These are phyloP conservation scores for Pleurotus giganteus DNA, from an alignment of 768 basidiomycete genomes.

Conservation along the genomic window DNA sequence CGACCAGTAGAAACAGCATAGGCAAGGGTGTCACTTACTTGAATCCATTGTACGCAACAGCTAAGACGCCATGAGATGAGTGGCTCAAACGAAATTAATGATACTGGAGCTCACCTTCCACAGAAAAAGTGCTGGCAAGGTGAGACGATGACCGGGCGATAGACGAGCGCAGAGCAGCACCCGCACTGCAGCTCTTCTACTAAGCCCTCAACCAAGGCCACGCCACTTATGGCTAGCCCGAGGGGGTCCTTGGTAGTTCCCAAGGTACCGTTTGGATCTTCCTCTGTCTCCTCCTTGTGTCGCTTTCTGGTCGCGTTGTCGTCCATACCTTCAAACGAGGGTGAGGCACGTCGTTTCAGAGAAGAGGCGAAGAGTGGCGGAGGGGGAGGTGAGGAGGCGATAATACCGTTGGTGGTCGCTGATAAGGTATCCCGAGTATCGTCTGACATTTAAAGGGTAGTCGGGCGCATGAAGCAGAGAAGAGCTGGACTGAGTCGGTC, in stretches of 20 bases:
- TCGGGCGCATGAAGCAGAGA: neutral
- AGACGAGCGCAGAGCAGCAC: slow-evolving; percentile 80
- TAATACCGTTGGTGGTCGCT: neutral
- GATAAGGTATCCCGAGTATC: neutral
- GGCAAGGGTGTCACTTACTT: slow-evolving; percentile 48
- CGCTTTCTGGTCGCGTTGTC: slow-evolving; percentile 56
- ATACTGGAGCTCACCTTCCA: slow-evolving; percentile 58
- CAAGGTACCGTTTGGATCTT: neutral
- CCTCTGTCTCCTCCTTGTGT: slow-evolving; percentile 43
- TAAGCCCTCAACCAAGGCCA: slow-evolving; percentile 55
- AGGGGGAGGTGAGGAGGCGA: neutral
- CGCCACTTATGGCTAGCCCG: slow-evolving; percentile 12
- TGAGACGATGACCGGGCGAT: slow-evolving; percentile 76
- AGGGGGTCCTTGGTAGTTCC: neutral
- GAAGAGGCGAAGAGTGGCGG: slow-evolving; percentile 8
- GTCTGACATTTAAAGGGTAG: slow-evolving; percentile 2
- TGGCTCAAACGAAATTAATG: neutral
- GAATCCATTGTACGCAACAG: slow-evolving; percentile 82
- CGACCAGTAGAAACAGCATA: slow-evolving; percentile 8
- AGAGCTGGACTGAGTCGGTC: neutral
- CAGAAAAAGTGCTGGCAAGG: slow-evolving; percentile 93
- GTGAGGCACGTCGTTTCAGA: slow-evolving; percentile 63
- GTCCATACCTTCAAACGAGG: slow-evolving; percentile 51
- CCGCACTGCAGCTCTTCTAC: slow-evolving; percentile 80
- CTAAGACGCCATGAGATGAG: slow-evolving; percentile 31